These are phyloP conservation scores for Boletellus deceptivus DNA, from an alignment of 1,284 basidiomycete genomes.

Conservation along the genomic window DNA sequence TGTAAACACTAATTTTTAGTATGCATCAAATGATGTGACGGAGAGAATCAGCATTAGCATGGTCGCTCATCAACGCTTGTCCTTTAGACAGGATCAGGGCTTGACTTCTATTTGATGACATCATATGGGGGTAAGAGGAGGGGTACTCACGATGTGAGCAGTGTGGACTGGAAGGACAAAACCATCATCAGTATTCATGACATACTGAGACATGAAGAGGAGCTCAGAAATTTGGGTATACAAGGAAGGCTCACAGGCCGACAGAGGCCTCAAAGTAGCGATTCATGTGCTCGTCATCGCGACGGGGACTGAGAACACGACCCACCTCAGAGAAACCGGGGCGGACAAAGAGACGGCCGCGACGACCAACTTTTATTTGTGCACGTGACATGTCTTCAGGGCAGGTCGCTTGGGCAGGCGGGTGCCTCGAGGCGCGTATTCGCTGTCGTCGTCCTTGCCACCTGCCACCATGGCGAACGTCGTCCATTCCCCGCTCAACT, in stretches of 20 bases:
- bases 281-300: constrained; percentile 71
- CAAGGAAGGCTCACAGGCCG: constrained; percentile 62
- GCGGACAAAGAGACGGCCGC: background rate
- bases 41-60: constrained; percentile 74
- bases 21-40: background rate
- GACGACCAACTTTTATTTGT: constrained; percentile 5
- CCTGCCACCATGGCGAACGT: constrained; percentile 64
- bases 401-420: constrained; percentile 18
- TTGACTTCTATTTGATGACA: constrained; percentile 81
- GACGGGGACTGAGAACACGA: constrained; percentile 11
- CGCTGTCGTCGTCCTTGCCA: constrained; percentile 24
- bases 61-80: constrained; percentile 68
- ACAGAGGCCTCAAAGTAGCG: constrained; percentile 74
- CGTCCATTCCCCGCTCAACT: constrained; percentile 62
- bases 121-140: constrained; percentile 41
- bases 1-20: constrained; percentile 15
- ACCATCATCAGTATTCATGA: constrained; percentile 9
- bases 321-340: constrained; percentile 17
- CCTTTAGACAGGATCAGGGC: constrained; percentile 76
- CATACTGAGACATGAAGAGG: constrained; percentile 11
- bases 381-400: constrained; percentile 28
- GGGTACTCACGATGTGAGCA: constrained; percentile 39
- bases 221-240: constrained; percentile 89
- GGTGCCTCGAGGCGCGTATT: constrained; percentile 19
- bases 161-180: background rate